Conservation (phyloP, 2,329 filamentous ascomycete genomes). For the Xylariales sp. region DNA sequence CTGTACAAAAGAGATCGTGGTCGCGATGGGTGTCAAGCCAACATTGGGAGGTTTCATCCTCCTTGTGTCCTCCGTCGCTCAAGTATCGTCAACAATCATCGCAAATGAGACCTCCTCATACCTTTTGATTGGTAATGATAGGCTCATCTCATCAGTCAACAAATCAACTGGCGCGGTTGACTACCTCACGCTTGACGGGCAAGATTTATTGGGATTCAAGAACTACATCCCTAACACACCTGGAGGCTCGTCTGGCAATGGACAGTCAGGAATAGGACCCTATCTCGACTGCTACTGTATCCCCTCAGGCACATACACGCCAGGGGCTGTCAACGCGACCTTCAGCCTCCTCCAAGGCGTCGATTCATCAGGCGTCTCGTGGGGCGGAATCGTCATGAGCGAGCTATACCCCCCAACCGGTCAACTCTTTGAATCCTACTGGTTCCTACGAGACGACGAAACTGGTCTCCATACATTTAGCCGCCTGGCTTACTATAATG, state of each 20-base stretch:
- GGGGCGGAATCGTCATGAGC: conserved; percentile 55
- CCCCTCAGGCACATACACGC: conserved; percentile 54
- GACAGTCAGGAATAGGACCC: conserved; percentile 42
- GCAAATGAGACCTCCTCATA: conserved; percentile 29
- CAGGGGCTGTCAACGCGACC: conserved; percentile 43
- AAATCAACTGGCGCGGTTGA: conserved; percentile 32
- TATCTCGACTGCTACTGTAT: conserved; percentile 62
- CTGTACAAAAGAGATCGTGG: neutral
- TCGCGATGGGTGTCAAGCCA: neutral
- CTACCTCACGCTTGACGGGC: conserved; percentile 30
- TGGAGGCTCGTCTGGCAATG: conserved; percentile 31
- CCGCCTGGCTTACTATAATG: conserved; percentile 55
- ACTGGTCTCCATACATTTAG: conserved; percentile 59
- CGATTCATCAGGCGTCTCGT: conserved; percentile 44
- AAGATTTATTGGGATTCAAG: conserved; percentile 39
- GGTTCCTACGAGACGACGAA: conserved; percentile 58
- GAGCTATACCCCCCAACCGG: conserved; percentile 54
- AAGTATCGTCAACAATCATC: conserved; percentile 17
- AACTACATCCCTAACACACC: conserved; percentile 1
- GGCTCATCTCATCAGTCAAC: conserved; percentile 30
- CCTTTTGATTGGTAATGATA: conserved; percentile 33
- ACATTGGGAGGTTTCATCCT: neutral
- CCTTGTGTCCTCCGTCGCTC: neutral
- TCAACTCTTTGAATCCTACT: conserved; percentile 59
- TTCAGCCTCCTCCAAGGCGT: conserved; percentile 47